phyloP scores from a whole-genome alignment of 345 rosid species.

The Rubroshorea leprosula region DNA sequence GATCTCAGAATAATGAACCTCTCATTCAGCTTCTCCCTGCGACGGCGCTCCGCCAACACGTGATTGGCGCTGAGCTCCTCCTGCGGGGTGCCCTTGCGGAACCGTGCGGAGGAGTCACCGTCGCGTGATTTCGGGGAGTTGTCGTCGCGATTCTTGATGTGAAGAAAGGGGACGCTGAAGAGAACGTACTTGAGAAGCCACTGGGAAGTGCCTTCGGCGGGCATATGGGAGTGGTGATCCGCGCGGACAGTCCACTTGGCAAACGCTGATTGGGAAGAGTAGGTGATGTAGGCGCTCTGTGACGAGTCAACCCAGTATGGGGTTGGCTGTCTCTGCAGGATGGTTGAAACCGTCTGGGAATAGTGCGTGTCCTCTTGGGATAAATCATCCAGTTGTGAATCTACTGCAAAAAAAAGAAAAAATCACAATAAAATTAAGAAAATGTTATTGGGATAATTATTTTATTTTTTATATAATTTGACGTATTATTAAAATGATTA shows the following conservation, averaged over 20 bases:
- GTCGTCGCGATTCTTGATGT: constrained; percentile 45
- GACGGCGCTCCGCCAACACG: constrained; percentile 87
- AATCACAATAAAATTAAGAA: neutral
- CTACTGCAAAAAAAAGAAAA: constrained; percentile 20
- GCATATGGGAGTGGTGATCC: constrained; percentile 28
- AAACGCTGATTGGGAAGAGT: constrained; percentile 64
- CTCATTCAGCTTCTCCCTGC: constrained; percentile 93
- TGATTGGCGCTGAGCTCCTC: constrained; percentile 87
- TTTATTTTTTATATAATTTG: no score
- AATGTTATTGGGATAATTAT: neutral
- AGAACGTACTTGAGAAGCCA: constrained; percentile 80
- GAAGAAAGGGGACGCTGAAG: constrained; percentile 72
- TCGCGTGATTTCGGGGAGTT: constrained; percentile 54
- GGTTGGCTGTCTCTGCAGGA: constrained; percentile 54
- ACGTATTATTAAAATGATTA: no score
- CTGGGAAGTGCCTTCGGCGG: constrained; percentile 53
- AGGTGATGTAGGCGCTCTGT: constrained; percentile 22
- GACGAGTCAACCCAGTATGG: constrained; percentile 50
- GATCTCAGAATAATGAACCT: constrained; percentile 74
- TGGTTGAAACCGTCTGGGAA: constrained; percentile 81
- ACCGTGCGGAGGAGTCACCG: constrained; percentile 18
- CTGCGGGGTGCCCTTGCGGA: constrained; percentile 42
- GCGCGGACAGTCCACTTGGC: constrained; percentile 48
- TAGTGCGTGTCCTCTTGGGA: constrained; percentile 67
- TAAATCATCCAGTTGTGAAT: constrained; percentile 38